Percentiles rank a stretch among this genome's conserved stretches.
Evolutionary conservation across 495 filamentous ascomycete species (phyloP).

Genomic region (Niebla homalea): DNA sequence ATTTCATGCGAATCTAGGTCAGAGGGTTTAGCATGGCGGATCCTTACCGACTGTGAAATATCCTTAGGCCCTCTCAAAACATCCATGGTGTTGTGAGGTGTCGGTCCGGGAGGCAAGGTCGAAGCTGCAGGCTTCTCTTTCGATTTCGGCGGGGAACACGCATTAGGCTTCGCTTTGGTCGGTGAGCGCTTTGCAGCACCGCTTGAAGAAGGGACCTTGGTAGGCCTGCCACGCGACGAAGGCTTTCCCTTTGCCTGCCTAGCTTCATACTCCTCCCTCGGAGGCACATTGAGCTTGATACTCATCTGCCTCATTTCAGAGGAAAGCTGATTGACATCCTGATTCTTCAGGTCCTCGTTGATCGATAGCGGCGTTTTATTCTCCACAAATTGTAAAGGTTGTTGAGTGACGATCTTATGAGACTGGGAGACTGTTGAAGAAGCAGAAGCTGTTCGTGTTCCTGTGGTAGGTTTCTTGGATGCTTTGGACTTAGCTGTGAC

Average conservation of each 20-base stretch:
- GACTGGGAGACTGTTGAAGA: constrained; percentile 15
- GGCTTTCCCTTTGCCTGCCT: constrained; percentile 31
- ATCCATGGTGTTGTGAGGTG: not conserved
- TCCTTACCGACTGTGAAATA: no score
- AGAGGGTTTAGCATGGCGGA: no score
- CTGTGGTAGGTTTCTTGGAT: constrained; percentile 31
- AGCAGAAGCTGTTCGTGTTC: constrained; percentile 30
- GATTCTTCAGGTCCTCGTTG: constrained; percentile 19
- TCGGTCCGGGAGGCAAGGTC: not conserved
- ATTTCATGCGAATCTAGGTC: no score
- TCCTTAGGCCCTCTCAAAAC: no score
- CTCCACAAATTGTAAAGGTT: constrained; percentile 3
- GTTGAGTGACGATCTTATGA: constrained; percentile 4
- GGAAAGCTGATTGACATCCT: constrained; percentile 49
- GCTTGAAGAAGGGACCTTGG: constrained; percentile 17
- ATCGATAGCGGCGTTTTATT: constrained; percentile 5
- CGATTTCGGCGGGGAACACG: not conserved
- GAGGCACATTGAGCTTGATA: constrained; percentile 61
- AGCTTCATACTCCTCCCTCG: constrained; percentile 56
- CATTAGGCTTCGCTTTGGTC: constrained; percentile 15
- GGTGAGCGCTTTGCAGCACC: constrained; percentile 11
- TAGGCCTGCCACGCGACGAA: constrained; percentile 20
- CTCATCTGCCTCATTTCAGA: constrained; percentile 51
- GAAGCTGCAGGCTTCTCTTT: not conserved
- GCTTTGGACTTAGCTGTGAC: constrained; percentile 33